Evolutionary conservation across 768 basidiomycete genomes (phyloP).

Genomic region (Hericium alpestre): DNA sequence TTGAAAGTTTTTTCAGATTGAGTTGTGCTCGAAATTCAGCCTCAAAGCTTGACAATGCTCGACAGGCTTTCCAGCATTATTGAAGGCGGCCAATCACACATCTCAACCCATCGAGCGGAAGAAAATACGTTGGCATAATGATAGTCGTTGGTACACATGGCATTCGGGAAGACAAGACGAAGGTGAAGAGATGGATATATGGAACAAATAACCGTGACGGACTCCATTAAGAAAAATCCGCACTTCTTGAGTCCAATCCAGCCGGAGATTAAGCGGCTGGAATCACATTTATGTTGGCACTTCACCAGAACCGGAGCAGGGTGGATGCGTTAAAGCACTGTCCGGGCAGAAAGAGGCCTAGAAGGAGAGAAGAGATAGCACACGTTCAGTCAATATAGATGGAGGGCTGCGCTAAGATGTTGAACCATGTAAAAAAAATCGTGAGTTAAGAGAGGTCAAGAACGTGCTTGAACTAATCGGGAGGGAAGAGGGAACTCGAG

Average conservation of each 20-base stretch:
- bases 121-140: too few relatives aligned
- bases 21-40: too few relatives aligned
- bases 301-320: slow-evolving; percentile 19
- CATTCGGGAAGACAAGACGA: too few relatives aligned
- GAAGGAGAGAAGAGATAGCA: not conserved
- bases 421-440: not conserved
- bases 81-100: too few relatives aligned
- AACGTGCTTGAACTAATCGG: not conserved
- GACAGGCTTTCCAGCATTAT: too few relatives aligned
- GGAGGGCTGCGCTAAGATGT: not conserved
- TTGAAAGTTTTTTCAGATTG: too few relatives aligned
- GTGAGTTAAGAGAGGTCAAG: not conserved
- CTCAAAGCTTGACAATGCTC: too few relatives aligned
- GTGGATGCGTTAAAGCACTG: slow-evolving; percentile 11
- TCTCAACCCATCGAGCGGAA: too few relatives aligned
- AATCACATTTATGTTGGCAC: slow-evolving; percentile 8
- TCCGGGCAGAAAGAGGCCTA: slow-evolving; percentile 18
- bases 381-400: not conserved
- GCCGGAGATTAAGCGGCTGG: slow-evolving; percentile 9
- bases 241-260: slow-evolving; percentile 15
- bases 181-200: slow-evolving; percentile 1
- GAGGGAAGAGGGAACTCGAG: not conserved
- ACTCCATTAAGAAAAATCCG: not conserved
- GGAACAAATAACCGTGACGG: slow-evolving; percentile 12
- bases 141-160: too few relatives aligned